Percentiles rank a stretch among this genome's conserved stretches.
Evolutionary conservation across 140 eudicot genomes (phyloP).

Genomic region (Bidens hawaiensis): DNA sequence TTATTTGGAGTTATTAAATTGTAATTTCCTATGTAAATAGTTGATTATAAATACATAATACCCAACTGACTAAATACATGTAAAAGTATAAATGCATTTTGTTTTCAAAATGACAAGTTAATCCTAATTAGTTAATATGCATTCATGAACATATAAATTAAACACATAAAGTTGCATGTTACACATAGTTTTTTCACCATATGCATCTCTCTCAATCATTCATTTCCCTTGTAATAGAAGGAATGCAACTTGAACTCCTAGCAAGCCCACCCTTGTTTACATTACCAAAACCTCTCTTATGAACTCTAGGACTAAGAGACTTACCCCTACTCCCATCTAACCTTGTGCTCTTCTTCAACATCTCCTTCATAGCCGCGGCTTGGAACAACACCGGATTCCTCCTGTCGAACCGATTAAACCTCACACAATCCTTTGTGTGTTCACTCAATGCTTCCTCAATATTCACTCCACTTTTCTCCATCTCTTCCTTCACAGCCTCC

Average conservation of each 20-base stretch:
- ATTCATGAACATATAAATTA: background rate
- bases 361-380: slow-evolving; percentile 86
- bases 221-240: slow-evolving; percentile 59
- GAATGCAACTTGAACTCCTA: slow-evolving; percentile 95
- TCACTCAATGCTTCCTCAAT: slow-evolving; percentile 65
- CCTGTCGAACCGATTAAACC: slow-evolving; percentile 79
- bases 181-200: slow-evolving; percentile 3
- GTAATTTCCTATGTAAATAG: too few species aligned
- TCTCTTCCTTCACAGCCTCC: slow-evolving; percentile 91
- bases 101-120: background rate
- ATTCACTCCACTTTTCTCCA: slow-evolving; percentile 83
- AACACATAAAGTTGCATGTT: background rate
- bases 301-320: slow-evolving; percentile 70
- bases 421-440: slow-evolving; percentile 68
- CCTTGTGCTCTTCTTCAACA: slow-evolving; percentile 53
- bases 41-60: too few species aligned
- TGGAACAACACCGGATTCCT: slow-evolving; percentile 85
- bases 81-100: background rate
- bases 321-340: slow-evolving; percentile 41
- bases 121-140: background rate
- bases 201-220: slow-evolving; percentile 20
- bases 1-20: too few species aligned
- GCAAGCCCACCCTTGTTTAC: slow-evolving; percentile 48
- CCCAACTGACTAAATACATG: background rate
- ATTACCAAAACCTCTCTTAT: slow-evolving; percentile 31